phyloP scores from a whole-genome alignment of 352 stramenopile genomes.

The Pythium plurisporium region DNA sequence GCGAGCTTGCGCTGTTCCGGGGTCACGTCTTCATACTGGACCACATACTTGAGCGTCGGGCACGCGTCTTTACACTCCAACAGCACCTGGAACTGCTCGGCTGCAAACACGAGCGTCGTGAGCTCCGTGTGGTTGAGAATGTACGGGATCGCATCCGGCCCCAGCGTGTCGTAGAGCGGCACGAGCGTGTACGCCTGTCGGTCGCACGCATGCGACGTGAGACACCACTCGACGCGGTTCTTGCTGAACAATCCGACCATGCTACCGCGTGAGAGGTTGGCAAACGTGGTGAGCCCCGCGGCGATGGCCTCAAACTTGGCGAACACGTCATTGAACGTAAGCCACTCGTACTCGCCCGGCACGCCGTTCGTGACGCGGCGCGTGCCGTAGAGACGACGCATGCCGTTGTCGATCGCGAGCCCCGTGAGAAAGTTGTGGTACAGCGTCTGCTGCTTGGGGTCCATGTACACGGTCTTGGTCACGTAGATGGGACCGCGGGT shows the following conservation, averaged over 20 bases:
- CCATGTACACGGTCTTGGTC: constrained; percentile 20
- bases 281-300: constrained; percentile 30
- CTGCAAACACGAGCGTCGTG: constrained; percentile 58
- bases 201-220: constrained; percentile 55
- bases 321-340: constrained; percentile 50
- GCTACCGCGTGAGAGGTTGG: constrained; percentile 39
- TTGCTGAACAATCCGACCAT: constrained; percentile 65
- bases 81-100: constrained; percentile 48
- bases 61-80: constrained; percentile 42
- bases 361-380: constrained; percentile 29
- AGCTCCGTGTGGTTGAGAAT: constrained; percentile 79
- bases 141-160: constrained; percentile 55
- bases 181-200: constrained; percentile 67
- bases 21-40: constrained; percentile 49
- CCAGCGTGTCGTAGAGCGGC: constrained; percentile 82
- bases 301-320: constrained; percentile 35
- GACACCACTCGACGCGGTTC: constrained; percentile 65
- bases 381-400: constrained; percentile 35
- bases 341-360: constrained; percentile 49
- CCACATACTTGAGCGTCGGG: constrained; percentile 42
- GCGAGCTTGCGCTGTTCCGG: constrained; percentile 29
- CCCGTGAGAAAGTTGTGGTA: constrained; percentile 44
- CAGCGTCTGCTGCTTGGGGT: constrained; percentile 38
- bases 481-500: constrained; percentile 40
- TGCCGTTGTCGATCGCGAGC: constrained; percentile 22